phyloP scores from a whole-genome alignment of 495 filamentous ascomycete species.

The Trichoderma asperelloides region DNA sequence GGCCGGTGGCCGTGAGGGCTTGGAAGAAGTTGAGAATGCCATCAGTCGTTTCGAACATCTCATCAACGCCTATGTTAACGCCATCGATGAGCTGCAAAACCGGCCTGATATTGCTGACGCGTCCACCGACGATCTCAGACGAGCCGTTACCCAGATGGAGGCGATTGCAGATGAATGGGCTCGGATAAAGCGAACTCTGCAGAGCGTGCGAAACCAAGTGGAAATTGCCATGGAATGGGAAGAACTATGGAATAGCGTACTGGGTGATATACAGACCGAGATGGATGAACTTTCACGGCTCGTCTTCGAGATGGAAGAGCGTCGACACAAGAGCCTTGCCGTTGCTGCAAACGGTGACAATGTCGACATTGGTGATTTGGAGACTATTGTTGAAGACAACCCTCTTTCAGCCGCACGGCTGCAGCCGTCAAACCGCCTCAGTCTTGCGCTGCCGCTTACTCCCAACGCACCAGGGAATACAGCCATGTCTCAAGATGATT shows the following conservation, averaged over 20 bases:
- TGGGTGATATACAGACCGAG: constrained; percentile 89
- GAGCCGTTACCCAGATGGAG: constrained; percentile 80
- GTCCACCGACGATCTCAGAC: constrained; percentile 54
- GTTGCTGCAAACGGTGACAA: constrained; percentile 48
- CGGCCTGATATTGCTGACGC: constrained; percentile 69
- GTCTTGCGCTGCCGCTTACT: constrained; percentile 48
- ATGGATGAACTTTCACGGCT: constrained; percentile 72
- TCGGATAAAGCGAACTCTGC: constrained; percentile 63
- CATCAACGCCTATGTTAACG: constrained; percentile 79
- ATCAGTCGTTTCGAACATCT: constrained; percentile 77
- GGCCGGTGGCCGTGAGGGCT: constrained; percentile 77
- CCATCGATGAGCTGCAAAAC: constrained; percentile 79
- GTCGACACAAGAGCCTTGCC: constrained; percentile 64
- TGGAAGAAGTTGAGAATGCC: constrained; percentile 81
- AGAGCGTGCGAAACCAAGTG: constrained; percentile 76
- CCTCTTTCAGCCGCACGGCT: constrained; percentile 44
- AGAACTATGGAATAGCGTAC: constrained; percentile 86
- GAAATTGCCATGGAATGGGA: constrained; percentile 99
- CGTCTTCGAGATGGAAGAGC: constrained; percentile 96
- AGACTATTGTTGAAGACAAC: constrained; percentile 88
- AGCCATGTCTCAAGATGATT: constrained; percentile 64
- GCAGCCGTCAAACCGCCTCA: constrained; percentile 52
- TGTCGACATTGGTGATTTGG: constrained; percentile 80
- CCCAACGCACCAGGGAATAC: constrained; percentile 49
- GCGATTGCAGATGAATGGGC: constrained; percentile 75